phyloP scores from a whole-genome alignment of 306 rosid genomes.

The Arachis stenosperma region DNA sequence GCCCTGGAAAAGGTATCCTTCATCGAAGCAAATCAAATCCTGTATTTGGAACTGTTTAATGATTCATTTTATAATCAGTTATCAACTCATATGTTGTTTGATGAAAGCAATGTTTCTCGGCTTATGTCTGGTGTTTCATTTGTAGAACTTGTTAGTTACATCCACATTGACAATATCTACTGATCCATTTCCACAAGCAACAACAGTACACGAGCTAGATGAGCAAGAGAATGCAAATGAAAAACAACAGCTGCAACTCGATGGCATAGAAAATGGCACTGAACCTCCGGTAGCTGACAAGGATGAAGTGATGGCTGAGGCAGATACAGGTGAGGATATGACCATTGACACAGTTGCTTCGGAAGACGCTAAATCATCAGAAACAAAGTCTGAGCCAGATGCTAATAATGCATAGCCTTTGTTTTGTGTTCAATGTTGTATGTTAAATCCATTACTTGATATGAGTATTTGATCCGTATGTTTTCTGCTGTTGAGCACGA shows the following conservation, averaged over 20 bases:
- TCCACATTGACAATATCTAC: slow-evolving; percentile 62
- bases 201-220: slow-evolving; percentile 44
- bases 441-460: slow-evolving; percentile 28
- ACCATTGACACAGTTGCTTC: slow-evolving; percentile 69
- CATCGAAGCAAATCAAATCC: neutral
- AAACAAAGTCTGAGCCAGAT: slow-evolving; percentile 54
- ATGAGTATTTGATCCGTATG: slow-evolving; percentile 29
- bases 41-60: slow-evolving; percentile 15
- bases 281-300: slow-evolving; percentile 58
- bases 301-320: slow-evolving; percentile 82
- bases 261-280: slow-evolving; percentile 60
- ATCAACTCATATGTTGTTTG: slow-evolving; percentile 13
- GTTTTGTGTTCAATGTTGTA: slow-evolving; percentile 25
- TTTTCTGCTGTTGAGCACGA: slow-evolving; percentile 20
- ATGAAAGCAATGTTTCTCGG: slow-evolving; percentile 17
- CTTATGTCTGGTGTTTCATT: slow-evolving; percentile 28
- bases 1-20: slow-evolving; percentile 91
- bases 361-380: slow-evolving; percentile 66
- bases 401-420: slow-evolving; percentile 49
- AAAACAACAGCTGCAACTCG: slow-evolving; percentile 51
- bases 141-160: slow-evolving; percentile 89
- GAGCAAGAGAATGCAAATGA: slow-evolving; percentile 53
- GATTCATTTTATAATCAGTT: slow-evolving; percentile 10
- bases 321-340: slow-evolving; percentile 68
- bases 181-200: slow-evolving; percentile 56